These are phyloP conservation scores for Trametes maxima DNA, from an alignment of 768 basidiomycete species.

Conservation along the genomic window DNA sequence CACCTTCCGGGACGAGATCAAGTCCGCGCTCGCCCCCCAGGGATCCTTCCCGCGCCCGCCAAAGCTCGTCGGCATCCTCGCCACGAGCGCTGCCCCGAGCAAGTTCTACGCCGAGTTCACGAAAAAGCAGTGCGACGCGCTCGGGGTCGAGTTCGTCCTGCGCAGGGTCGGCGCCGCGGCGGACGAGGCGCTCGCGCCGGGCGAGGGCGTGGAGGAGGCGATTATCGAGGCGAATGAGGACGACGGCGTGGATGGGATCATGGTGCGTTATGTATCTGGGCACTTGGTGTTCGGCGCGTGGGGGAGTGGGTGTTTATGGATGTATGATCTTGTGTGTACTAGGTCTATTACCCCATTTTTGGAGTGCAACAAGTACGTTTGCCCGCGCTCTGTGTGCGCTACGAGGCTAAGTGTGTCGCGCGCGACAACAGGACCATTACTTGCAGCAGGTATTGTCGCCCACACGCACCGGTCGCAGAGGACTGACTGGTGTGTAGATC, in stretches of 20 bases:
- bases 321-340: not conserved
- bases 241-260: conserved; percentile 83
- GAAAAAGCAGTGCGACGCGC: conserved; percentile 81
- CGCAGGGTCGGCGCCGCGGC: conserved; percentile 67
- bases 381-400: not conserved
- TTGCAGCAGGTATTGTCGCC: conserved; percentile 74
- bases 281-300: not conserved
- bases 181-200: conserved; percentile 59
- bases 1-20: conserved; percentile 72
- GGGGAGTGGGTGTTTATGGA: conserved; percentile 1
- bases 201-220: conserved; percentile 93
- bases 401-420: too few species aligned
- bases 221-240: conserved; percentile 96
- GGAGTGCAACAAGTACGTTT: conserved; percentile 78
- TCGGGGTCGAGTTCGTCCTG: conserved; percentile 88
- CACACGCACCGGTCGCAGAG: not conserved
- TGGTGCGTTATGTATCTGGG: conserved; percentile 58
- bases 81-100: conserved; percentile 80
- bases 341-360: conserved; percentile 98
- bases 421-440: conserved; percentile 77
- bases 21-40: conserved; percentile 44
- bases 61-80: conserved; percentile 88
- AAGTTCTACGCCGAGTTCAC: conserved; percentile 90
- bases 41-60: conserved; percentile 49
- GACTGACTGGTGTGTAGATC: conserved; percentile 48